phyloP scores from a whole-genome alignment of 2,329 filamentous ascomycete species.

The Calonectria naviculata region DNA sequence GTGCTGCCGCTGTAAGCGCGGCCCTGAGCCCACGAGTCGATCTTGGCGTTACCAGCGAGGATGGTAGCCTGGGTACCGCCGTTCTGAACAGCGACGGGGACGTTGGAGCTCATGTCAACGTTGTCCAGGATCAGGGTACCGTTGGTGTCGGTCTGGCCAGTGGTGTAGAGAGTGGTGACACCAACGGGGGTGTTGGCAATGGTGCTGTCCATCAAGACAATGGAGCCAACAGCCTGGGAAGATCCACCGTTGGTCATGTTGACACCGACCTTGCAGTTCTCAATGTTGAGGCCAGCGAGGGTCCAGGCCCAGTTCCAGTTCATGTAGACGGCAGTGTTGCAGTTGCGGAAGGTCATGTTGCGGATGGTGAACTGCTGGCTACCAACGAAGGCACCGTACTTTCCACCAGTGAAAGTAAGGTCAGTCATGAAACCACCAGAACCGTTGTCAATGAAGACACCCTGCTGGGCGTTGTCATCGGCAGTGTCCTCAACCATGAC shows the following conservation, averaged over 20 bases:
- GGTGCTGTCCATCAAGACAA: slow-evolving; percentile 81
- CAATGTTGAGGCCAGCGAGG: slow-evolving; percentile 80
- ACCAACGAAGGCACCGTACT: slow-evolving; percentile 81
- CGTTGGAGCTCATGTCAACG: slow-evolving; percentile 80
- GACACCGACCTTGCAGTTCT: slow-evolving; percentile 79
- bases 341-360: slow-evolving; percentile 84
- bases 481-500: slow-evolving; percentile 78
- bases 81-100: slow-evolving; percentile 74
- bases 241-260: slow-evolving; percentile 78
- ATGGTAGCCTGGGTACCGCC: slow-evolving; percentile 67
- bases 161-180: slow-evolving; percentile 79
- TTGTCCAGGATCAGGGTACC: slow-evolving; percentile 90
- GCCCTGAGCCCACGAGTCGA: slow-evolving; percentile 84
- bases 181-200: slow-evolving; percentile 81
- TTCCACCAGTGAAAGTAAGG: slow-evolving; percentile 84
- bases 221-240: slow-evolving; percentile 83
- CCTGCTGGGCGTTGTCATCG: slow-evolving; percentile 75
- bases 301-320: slow-evolving; percentile 95
- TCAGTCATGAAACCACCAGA: slow-evolving; percentile 88
- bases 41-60: slow-evolving; percentile 75
- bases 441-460: slow-evolving; percentile 87
- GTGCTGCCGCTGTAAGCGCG: slow-evolving; percentile 70
- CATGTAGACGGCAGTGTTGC: slow-evolving; percentile 86
- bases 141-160: slow-evolving; percentile 72
- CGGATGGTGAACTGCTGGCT: slow-evolving; percentile 90